phyloP scores from a whole-genome alignment of 1,139 yeast genomes.

The Geotrichum histeridarum region DNA sequence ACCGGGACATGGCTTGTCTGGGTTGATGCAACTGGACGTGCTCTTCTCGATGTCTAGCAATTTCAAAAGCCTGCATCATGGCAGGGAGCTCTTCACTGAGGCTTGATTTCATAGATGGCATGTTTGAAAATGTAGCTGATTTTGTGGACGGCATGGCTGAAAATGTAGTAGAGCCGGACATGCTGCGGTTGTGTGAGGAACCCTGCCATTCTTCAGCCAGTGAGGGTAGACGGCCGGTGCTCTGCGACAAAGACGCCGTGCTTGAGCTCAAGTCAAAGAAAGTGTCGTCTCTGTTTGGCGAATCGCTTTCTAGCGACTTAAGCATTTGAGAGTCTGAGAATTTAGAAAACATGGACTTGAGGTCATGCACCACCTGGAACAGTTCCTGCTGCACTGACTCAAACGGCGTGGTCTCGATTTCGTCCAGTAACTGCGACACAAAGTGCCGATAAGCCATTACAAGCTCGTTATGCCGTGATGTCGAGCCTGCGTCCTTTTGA shows the following conservation, averaged over 20 bases:
- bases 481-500: neutral
- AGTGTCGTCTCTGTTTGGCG: neutral
- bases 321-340: slow-evolving; percentile 24
- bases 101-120: slow-evolving; percentile 23
- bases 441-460: slow-evolving; percentile 33
- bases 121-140: slow-evolving; percentile 3
- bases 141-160: slow-evolving; percentile 5
- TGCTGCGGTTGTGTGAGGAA: neutral
- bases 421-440: slow-evolving; percentile 33
- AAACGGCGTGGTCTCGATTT: slow-evolving; percentile 34
- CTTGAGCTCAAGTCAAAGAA: slow-evolving; percentile 4
- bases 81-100: slow-evolving; percentile 32
- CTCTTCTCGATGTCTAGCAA: slow-evolving; percentile 24
- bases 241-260: neutral
- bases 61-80: slow-evolving; percentile 31
- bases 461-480: slow-evolving; percentile 13
- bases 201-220: slow-evolving; percentile 9
- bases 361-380: slow-evolving; percentile 36
- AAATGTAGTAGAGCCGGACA: slow-evolving; percentile 21
- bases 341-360: slow-evolving; percentile 34
- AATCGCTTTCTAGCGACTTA: slow-evolving; percentile 16
- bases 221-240: slow-evolving; percentile 7
- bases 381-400: slow-evolving; percentile 36
- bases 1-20: neutral
- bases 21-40: slow-evolving; percentile 5